Base-by-base conservation (phyloP, 768 basidiomycete species). In the Tricholoma terreum region DNA sequence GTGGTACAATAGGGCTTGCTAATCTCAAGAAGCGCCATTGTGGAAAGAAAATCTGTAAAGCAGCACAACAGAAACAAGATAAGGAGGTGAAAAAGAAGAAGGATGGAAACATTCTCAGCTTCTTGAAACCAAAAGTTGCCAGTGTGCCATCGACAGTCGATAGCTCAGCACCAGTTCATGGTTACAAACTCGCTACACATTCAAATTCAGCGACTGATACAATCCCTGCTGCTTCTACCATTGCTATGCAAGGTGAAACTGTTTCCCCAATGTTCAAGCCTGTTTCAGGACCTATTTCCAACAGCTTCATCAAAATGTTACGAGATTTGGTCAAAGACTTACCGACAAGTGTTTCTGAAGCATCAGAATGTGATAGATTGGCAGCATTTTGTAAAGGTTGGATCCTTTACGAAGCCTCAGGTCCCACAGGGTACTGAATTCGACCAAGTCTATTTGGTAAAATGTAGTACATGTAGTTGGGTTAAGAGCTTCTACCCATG, bases 21-120 rank as follows among this genome's bases (percentile, higher is more conserved):
- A 67, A 67, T 42, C 55, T 67, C 24, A 52, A 54, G 31, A 61
- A 61, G 45, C 56, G 57, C 4, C 65, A 66, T 54, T 19, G 24
- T 6, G 57, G 61, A 54, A 57, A 21, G 4, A 55, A 58, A 27
- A 45, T 40, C 31, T 63, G 63, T 35, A 58, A 45, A 21, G 50
- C 58, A 17, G 51, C 50, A 9, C 55, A 60, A n/a, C 59, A 40
- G 35, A 62, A 67, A 45, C 54, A 38, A 34, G 63, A 61, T 30
- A 61, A 56, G n/a, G n/a, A n/a, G n/a, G 53, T 6, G 6, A 61
- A 50, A 42, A 49, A 24, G 30, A 55, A 17, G 43, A 60, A 60
- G 40, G 52, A 61, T 31, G 38, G 34, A 22, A 58, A 61, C 12
- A 30, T 63, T 21, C 56, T 62, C 34, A 50, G 15, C 27, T 65